Percentiles rank a stretch among this genome's conserved stretches.
Evolutionary conservation across 1,284 basidiomycete genomes (phyloP).

Genomic region (Megacollybia platyphylla): DNA sequence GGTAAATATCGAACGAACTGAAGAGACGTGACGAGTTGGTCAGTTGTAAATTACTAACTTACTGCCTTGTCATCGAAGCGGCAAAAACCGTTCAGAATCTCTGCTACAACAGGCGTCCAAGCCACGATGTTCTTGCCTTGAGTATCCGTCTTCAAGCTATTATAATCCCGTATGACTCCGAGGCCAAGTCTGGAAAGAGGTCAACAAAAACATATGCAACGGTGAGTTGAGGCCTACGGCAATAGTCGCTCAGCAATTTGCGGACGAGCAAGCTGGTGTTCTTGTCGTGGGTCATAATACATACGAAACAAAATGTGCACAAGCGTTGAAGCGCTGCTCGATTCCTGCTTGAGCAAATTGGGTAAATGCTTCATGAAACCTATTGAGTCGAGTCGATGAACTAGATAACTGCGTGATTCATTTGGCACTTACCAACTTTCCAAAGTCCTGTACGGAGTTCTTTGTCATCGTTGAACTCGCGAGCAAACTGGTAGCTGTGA

Average conservation of each 20-base stretch:
- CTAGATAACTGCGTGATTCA: not conserved
- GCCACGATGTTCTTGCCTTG: conserved; percentile 94
- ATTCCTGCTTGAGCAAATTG: conserved; percentile 97
- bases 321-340: conserved; percentile 89
- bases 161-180: conserved; percentile 86
- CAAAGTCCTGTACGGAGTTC: conserved; percentile 92
- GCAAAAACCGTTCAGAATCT: conserved; percentile 85
- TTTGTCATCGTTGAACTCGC: conserved; percentile 97
- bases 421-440: conserved; percentile 83
- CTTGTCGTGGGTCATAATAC: conserved; percentile 86
- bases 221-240: conserved; percentile 51
- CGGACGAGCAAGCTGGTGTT: conserved; percentile 70
- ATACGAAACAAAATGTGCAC: conserved; percentile 88
- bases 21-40: conserved; percentile 5
- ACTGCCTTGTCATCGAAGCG: conserved; percentile 84
- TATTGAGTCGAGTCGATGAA: conserved; percentile 14
- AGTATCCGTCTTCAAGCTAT: conserved; percentile 79
- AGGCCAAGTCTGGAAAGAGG: conserved; percentile 59
- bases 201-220: not conserved
- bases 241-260: conserved; percentile 85
- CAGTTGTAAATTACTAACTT: conserved; percentile 16
- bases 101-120: conserved; percentile 95
- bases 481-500: conserved; percentile 94
- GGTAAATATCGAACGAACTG: conserved; percentile 80
- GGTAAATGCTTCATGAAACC: conserved; percentile 99